phyloP scores from a whole-genome alignment of 805 yeast species.

The Sugiyamaella floridensis region DNA sequence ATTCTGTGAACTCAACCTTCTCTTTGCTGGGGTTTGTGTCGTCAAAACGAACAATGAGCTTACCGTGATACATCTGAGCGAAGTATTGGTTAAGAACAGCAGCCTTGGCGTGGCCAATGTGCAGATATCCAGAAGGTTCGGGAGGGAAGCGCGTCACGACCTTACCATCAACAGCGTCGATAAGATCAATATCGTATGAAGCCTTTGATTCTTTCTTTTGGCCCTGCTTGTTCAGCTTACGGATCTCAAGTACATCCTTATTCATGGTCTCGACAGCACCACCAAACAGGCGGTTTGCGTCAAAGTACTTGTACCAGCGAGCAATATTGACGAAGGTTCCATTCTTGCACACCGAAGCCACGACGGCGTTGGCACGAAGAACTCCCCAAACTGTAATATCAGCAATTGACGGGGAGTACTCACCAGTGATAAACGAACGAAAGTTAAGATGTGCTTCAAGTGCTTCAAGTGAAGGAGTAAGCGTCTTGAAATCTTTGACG shows the following conservation, averaged over 20 bases:
- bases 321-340: slow-evolving; percentile 78
- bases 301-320: slow-evolving; percentile 85
- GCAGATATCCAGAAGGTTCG: slow-evolving; percentile 98
- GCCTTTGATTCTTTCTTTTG: slow-evolving; percentile 89
- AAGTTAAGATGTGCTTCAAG: slow-evolving; percentile 79
- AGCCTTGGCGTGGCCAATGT: slow-evolving; percentile 98
- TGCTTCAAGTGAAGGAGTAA: slow-evolving; percentile 68
- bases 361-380: slow-evolving; percentile 84
- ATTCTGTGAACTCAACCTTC: slow-evolving; percentile 87
- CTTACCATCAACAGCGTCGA: slow-evolving; percentile 85
- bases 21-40: slow-evolving; percentile 98
- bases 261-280: slow-evolving; percentile 59
- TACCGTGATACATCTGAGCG: slow-evolving; percentile 93
- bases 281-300: slow-evolving; percentile 56
- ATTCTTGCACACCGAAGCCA: slow-evolving; percentile 83
- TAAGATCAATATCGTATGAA: slow-evolving; percentile 86
- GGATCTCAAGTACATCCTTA: slow-evolving; percentile 64
- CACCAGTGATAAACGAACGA: slow-evolving; percentile 69
- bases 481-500: slow-evolving; percentile 81
- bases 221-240: slow-evolving; percentile 61
- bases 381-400: slow-evolving; percentile 93
- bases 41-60: slow-evolving; percentile 92
- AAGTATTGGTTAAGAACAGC: slow-evolving; percentile 94
- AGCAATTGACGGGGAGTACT: slow-evolving; percentile 55
- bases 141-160: slow-evolving; percentile 99